Base-by-base conservation (phyloP, 2,329 filamentous ascomycete genomes). In the Chaetomium sp. region DNA sequence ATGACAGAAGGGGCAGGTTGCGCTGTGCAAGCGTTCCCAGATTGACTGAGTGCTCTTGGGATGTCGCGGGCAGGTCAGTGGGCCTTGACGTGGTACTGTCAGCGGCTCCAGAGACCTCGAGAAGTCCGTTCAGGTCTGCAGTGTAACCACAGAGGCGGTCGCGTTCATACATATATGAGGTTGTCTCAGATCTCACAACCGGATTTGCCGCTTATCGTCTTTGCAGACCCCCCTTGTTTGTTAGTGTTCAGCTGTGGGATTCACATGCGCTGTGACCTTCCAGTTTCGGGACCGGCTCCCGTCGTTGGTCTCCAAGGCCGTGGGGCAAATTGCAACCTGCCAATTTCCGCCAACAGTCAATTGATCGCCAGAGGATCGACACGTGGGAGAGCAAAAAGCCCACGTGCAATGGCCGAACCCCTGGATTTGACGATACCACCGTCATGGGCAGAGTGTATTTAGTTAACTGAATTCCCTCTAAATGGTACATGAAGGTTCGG, bases 211-310 rank as follows among this genome's bases (percentile, higher is more conserved):
- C 12, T 7, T n/a, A 4, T 27, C 8, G 25, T 12, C 23, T 21
- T 47, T 3, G 55, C 25, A 21, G 12, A n/a, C 16, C 38, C 38
- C 27, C 27, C 38, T 7, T 42, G 16, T 6, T 42, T 5, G 19
- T 5, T 19, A 13, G 33, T 35, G 33, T 12, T 50, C n/a, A 4
- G 16, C 25, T 2, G 47, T 23, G 33, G 45, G 5, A n/a, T 13
- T 35, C n/a, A 4, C 51, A 23, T 9, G 23, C 19, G 19, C 27
- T 54, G 49, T 31, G 21, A 64, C 62, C 62, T 64, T 64, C 62
- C 57, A 2, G 27, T 59, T 64, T 56, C 3, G 62, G 29, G 27
- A 49, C n/a, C 29, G 23, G 55, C 9, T 35, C n/a, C 33, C 19
- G 5, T 23, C 35, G 23, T 25, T 35, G 21, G 12, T 47, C 45